Evolutionary conservation across 2,329 filamentous ascomycete genomes (phyloP).

Genomic region (Stagonosporopsis tanaceti): DNA sequence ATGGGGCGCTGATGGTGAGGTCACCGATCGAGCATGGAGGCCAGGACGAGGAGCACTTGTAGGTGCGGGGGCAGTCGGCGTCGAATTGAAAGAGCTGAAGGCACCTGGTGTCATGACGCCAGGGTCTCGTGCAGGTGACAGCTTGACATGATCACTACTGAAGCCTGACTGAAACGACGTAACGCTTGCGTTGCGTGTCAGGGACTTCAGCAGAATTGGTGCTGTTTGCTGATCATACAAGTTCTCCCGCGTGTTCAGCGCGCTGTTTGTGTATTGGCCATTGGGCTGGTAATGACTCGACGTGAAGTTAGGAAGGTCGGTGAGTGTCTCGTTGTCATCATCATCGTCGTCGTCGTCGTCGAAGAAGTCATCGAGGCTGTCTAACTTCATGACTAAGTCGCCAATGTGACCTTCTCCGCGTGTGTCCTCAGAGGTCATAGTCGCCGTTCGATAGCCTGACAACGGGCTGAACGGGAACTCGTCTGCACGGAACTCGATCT

Average conservation of each 20-base stretch:
- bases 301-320: constrained; percentile 44
- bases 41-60: constrained; percentile 61
- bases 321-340: constrained; percentile 48
- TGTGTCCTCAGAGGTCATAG: constrained; percentile 89
- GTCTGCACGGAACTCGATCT: constrained; percentile 91
- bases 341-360: constrained; percentile 53
- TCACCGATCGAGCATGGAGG: constrained; percentile 83
- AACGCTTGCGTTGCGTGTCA: constrained; percentile 73
- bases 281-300: constrained; percentile 42
- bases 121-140: constrained; percentile 64
- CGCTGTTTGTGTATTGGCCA: constrained; percentile 35
- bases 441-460: constrained; percentile 76
- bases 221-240: constrained; percentile 93
- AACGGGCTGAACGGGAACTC: constrained; percentile 82
- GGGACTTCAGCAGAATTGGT: constrained; percentile 85
- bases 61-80: constrained; percentile 26
- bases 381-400: constrained; percentile 74
- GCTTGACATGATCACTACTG: constrained; percentile 66
- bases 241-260: constrained; percentile 68
- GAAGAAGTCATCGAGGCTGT: constrained; percentile 65
- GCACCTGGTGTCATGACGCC: constrained; percentile 65
- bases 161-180: constrained; percentile 89
- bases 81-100: constrained; percentile 53
- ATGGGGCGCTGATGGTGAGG: constrained; percentile 71
- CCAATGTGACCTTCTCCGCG: constrained; percentile 77